These are phyloP conservation scores for Mariannaea sp. DNA, from an alignment of 2,329 filamentous ascomycete species.

Conservation along the genomic window DNA sequence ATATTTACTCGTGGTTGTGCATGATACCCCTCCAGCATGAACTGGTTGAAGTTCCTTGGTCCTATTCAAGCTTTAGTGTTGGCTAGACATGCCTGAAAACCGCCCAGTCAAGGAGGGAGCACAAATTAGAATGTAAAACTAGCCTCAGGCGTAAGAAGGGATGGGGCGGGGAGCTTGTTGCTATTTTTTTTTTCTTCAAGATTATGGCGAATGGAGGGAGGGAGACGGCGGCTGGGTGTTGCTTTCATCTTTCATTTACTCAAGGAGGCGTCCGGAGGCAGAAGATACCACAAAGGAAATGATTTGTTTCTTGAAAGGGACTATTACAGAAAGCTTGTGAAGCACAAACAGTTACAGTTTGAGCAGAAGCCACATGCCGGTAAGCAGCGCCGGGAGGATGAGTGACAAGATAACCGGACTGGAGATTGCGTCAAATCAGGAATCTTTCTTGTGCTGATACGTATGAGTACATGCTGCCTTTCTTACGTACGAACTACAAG, in stretches of 20 bases:
- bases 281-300: slow-evolving; percentile 15
- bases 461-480: slow-evolving; percentile 17
- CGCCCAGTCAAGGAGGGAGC: no score
- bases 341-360: slow-evolving; percentile 1
- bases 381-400: background rate
- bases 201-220: background rate
- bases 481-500: slow-evolving; percentile 13
- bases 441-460: slow-evolving; percentile 21
- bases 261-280: slow-evolving; percentile 15
- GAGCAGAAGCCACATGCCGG: slow-evolving; percentile 8
- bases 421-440: slow-evolving; percentile 20
- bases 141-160: slow-evolving; percentile 11
- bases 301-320: slow-evolving; percentile 1
- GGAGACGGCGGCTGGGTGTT: slow-evolving; percentile 10
- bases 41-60: slow-evolving; percentile 10
- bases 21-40: slow-evolving; percentile 76
- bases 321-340: background rate
- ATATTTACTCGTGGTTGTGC: slow-evolving; percentile 78
- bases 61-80: slow-evolving; percentile 26
- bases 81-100: no score
- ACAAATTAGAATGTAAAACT: slow-evolving; percentile 19
- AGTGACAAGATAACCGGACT: slow-evolving; percentile 8
- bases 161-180: slow-evolving; percentile 16
- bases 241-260: slow-evolving; percentile 18
- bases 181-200: background rate